Percentiles rank a stretch among this genome's conserved stretches.
Conservation (phyloP, 176 grass and related monocot species). For the Triticum turgidum region DNA sequence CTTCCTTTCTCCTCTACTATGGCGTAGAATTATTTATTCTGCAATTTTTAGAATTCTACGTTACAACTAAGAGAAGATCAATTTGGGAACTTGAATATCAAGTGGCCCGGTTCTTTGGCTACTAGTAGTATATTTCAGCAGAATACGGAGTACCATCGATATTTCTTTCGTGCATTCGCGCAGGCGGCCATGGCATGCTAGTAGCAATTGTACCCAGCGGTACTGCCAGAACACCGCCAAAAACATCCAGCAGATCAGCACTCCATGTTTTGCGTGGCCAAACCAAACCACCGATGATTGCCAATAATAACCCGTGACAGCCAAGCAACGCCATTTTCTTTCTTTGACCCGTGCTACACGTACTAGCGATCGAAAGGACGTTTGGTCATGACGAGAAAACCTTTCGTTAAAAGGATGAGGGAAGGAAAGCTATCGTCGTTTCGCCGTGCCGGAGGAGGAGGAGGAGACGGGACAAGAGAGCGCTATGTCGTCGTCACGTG, state of each 20-base stretch:
- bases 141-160: too few species aligned
- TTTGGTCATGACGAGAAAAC: not conserved
- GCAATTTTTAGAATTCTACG: too few species aligned
- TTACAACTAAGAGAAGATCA: not conserved
- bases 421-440: not conserved
- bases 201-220: not conserved
- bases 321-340: not conserved
- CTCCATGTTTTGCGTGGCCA: not conserved
- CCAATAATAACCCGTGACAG: slow-evolving; percentile 19
- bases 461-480: not conserved
- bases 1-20: too few species aligned
- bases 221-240: not conserved
- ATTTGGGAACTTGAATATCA: not conserved
- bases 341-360: not conserved
- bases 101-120: not conserved
- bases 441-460: too few species aligned
- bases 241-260: not conserved
- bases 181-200: not conserved
- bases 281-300: not conserved
- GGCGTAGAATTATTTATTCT: too few species aligned
- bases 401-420: not conserved
- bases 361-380: not conserved
- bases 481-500: slow-evolving; percentile 25
- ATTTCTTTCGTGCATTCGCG: not conserved
- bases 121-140: not conserved